Evolutionary conservation across 305 asterid species (phyloP), one percentile per base, ranked within the genome.

Genomic region (Fraxinus baroniana): DNA sequence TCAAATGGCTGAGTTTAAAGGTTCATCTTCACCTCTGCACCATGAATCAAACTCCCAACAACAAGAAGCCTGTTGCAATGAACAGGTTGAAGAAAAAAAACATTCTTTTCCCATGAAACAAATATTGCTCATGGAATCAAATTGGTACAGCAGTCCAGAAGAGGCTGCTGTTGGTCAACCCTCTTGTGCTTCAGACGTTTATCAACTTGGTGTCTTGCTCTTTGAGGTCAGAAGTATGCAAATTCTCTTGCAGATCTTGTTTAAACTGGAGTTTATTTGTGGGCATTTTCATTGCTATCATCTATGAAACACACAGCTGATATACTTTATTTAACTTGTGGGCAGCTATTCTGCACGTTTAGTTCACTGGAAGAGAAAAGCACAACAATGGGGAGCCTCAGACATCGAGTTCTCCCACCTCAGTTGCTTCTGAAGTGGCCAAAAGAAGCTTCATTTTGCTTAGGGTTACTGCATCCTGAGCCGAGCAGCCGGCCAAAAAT

Each of bases 341-440:
- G 81, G 74, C 96, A 94, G 99, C 87, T 96, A 80, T 94, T 92
- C 88, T 94, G 98, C 90, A 86, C 93, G 30, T 92, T 89, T 83
- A 83, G 91, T 83, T 92, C 97, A 12, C 77, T 88, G 79, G 98
- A 92, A 89, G 97, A 92, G 86, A 96, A 93, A 88, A 84, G 87
- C 83, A 44, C 93, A 26, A 92, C 92, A 55, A 96, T 96, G 99
- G 90, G 89, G 35, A 96, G 90, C 87, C 85, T 96, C 81, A 90
- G 92, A 85, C 99, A 94, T 82, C 97, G 99, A 28, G 96, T 96
- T 77, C 94, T 96, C 78, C 97, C 99, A 76, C 99, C 98, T 5
- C 97, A 91, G 85, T 89, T 94, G 90, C 98, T 96, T 78, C 91
- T 93, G 72, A 96, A 91, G 90, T 94, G 99, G 98, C 97, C 99